Evolutionary conservation across 345 rosid species (phyloP).

Genomic region (Eucalyptus caleyi): DNA sequence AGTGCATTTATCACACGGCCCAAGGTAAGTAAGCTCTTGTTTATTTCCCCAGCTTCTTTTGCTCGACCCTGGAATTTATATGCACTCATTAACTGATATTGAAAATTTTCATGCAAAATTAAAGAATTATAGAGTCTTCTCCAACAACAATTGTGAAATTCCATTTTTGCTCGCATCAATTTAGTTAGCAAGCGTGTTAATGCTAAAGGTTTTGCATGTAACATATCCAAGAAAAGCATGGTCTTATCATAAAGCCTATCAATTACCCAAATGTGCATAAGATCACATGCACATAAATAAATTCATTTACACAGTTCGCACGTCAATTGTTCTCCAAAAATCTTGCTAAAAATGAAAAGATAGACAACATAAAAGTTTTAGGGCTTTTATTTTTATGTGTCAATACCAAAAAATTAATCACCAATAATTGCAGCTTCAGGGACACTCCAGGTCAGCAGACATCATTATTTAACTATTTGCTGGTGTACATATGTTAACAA

Average conservation of each 20-base stretch:
- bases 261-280: not conserved
- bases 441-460: not conserved
- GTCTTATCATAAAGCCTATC: not conserved
- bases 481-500: not conserved
- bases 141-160: not conserved
- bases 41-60: conserved; percentile 97
- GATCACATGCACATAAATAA: not conserved
- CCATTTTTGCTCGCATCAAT: not conserved
- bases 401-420: not conserved
- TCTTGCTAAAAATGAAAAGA: not conserved
- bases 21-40: conserved; percentile 89
- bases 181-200: not conserved
- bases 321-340: not conserved
- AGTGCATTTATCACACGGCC: conserved; percentile 97
- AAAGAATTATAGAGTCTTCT: not conserved
- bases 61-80: conserved; percentile 57
- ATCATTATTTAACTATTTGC: not conserved
- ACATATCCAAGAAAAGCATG: not conserved
- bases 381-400: not conserved
- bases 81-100: not conserved
- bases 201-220: not conserved
- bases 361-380: not conserved
- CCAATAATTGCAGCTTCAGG: not conserved
- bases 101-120: not conserved
- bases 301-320: not conserved